These are phyloP conservation scores for Spiromastix sp. DNA, from an alignment of 2,329 filamentous ascomycete genomes.

Conservation along the genomic window DNA sequence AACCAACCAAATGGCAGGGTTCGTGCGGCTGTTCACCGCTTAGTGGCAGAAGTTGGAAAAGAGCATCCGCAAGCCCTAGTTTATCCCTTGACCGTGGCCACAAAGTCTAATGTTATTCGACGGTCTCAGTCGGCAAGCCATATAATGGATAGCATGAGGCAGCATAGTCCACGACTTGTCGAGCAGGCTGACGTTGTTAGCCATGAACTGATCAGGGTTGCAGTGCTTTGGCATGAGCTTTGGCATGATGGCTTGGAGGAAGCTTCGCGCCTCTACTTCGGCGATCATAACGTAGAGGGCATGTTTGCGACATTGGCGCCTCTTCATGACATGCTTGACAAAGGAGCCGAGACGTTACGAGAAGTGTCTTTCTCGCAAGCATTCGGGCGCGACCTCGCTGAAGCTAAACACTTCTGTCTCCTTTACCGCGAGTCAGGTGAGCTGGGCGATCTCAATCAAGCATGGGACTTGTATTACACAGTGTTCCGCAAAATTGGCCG, in stretches of 20 bases:
- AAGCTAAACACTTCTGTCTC: constrained; percentile 92
- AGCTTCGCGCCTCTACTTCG: constrained; percentile 91
- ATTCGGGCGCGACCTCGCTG: constrained; percentile 87
- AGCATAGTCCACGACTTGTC: constrained; percentile 84
- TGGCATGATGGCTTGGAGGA: constrained; percentile 99
- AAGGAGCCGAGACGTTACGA: constrained; percentile 80
- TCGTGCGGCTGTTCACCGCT: constrained; percentile 79
- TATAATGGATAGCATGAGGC: constrained; percentile 97
- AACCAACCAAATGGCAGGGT: constrained; percentile 89
- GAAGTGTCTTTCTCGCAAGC: constrained; percentile 97
- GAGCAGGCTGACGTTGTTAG: constrained; percentile 94
- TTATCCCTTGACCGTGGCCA: constrained; percentile 92
- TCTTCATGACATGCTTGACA: constrained; percentile 82
- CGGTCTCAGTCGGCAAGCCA: constrained; percentile 79
- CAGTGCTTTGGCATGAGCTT: constrained; percentile 95
- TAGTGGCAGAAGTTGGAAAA: constrained; percentile 85
- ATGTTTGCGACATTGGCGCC: constrained; percentile 91
- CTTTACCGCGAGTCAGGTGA: constrained; percentile 84
- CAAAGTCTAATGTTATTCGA: constrained; percentile 84
- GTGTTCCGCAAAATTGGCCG: constrained; percentile 93
- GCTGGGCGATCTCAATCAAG: constrained; percentile 89
- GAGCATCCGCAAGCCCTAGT: constrained; percentile 93
- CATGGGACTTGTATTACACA: constrained; percentile 98
- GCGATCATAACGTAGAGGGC: constrained; percentile 91
- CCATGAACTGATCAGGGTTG: constrained; percentile 91